A percentile compares a stretch with the other conserved stretches of the same genome.
Conservation (phyloP, 768 basidiomycete genomes). For the Stropharia rugosoannulata region DNA sequence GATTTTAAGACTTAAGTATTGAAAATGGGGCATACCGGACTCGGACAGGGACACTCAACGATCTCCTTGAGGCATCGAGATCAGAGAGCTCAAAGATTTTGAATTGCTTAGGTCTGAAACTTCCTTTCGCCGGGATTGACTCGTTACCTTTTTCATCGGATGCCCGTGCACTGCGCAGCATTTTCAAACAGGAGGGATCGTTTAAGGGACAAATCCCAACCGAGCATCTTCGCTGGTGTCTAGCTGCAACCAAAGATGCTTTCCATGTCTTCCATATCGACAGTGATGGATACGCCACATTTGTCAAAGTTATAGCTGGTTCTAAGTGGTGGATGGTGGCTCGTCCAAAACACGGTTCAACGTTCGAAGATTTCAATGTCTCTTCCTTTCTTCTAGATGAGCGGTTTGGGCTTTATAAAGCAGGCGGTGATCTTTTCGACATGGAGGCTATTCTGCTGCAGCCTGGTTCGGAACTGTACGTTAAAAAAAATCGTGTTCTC, state of each 20-base stretch:
- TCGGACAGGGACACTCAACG: background rate
- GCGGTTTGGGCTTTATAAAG: background rate
- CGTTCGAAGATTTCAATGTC: background rate
- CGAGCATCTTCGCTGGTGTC: conserved; percentile 14
- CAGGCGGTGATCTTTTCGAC: background rate
- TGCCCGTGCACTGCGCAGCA: conserved; percentile 1
- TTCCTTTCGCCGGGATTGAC: background rate
- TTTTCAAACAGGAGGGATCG: background rate
- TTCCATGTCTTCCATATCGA: conserved; percentile 17
- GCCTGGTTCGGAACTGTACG: background rate
- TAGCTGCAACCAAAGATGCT: conserved; percentile 11
- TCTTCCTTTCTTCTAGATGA: background rate
- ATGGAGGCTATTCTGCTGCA: background rate
- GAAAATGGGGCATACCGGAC: too few species aligned
- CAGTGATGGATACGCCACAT: conserved; percentile 13
- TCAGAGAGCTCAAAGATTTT: background rate
- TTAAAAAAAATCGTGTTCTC: background rate
- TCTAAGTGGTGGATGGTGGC: too few species aligned
- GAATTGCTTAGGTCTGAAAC: conserved; percentile 4
- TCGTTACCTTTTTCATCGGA: background rate
- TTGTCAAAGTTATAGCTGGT: background rate
- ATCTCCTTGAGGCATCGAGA: background rate
- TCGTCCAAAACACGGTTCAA: background rate
- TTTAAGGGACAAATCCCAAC: background rate
- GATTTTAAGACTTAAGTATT: background rate